Conservation (phyloP, 2,329 filamentous ascomycete genomes). For the Leptographium radiaticola region DNA sequence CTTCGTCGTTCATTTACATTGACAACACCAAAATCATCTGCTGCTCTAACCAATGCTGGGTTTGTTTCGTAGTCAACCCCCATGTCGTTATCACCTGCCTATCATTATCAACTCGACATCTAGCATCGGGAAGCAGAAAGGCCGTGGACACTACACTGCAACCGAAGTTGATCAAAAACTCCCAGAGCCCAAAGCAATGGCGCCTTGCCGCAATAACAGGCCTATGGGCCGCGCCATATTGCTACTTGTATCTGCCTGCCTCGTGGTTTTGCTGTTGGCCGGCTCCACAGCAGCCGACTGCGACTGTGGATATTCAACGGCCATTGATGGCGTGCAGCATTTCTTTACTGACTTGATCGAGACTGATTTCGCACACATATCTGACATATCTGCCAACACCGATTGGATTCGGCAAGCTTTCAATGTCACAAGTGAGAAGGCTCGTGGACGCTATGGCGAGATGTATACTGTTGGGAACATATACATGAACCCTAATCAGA, state of each 20-base stretch:
- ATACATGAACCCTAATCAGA: conserved; percentile 24
- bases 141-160: too few species aligned
- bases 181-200: background rate
- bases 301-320: conserved; percentile 58
- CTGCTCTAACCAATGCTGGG: too few species aligned
- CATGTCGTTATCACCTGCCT: too few species aligned
- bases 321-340: conserved; percentile 23
- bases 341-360: conserved; percentile 60
- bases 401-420: conserved; percentile 58
- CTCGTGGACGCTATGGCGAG: conserved; percentile 54
- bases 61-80: too few species aligned
- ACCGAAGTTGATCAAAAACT: too few species aligned
- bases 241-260: background rate
- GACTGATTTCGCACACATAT: conserved; percentile 53
- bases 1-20: too few species aligned
- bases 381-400: conserved; percentile 32
- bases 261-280: conserved; percentile 12
- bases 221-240: background rate
- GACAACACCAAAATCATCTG: too few species aligned
- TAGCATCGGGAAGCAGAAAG: too few species aligned
- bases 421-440: conserved; percentile 43
- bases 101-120: too few species aligned
- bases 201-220: background rate
- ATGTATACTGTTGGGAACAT: conserved; percentile 45
- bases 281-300: conserved; percentile 34